Base-by-base conservation (phyloP, 2,329 filamentous ascomycete species). In the Neonectria punicea region DNA sequence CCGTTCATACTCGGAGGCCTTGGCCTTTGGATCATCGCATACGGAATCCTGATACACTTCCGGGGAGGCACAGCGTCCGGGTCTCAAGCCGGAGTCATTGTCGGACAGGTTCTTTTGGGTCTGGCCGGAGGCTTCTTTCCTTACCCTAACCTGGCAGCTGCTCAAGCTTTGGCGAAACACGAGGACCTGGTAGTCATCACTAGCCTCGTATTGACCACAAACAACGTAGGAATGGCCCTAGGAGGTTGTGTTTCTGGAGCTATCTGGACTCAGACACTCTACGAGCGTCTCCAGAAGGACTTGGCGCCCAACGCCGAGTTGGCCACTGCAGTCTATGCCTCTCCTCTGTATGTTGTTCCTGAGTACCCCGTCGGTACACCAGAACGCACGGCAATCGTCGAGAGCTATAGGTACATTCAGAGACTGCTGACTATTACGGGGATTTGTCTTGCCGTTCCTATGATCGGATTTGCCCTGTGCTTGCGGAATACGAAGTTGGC, bases 121-220 rank as follows among this genome's bases (percentile, higher is more conserved):
- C 79, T 89, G 44, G 86, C 86, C 0, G 87, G 86, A 10, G 88
- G 87, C 1, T 77, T 89, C 62, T 89, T 89, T 69, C 76, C 79
- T 0, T 81, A 80, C 59, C 79, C 80, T 0, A 80, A 78, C 0
- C 77, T 80, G 50, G 79, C 78, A 0, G 79, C 77, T 1, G 79
- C 81, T 41, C 80, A 81, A 53, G 77, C 80, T 0, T 78, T 79
- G 0, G 77, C 79, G 0, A 73, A 73, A 1, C 74, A 75, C 22
- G 78, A 80, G 47, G 77, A 81, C 36, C 74, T 81, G 0, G 79
- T 78, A 6, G 76, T 81, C 11, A 62, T 81, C 4, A 81, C 78
- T 0, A 77, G 78, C 0, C 71, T 81, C 1, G 79, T 80, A 39
- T 68, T 83, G 1, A 78, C 80, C 0, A 76, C 79, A 20, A 80